A percentile compares a stretch with the other conserved stretches of the same genome.
Conservation (phyloP, 306 rosid genomes). For the Ammopiptanthus mongolicus region DNA sequence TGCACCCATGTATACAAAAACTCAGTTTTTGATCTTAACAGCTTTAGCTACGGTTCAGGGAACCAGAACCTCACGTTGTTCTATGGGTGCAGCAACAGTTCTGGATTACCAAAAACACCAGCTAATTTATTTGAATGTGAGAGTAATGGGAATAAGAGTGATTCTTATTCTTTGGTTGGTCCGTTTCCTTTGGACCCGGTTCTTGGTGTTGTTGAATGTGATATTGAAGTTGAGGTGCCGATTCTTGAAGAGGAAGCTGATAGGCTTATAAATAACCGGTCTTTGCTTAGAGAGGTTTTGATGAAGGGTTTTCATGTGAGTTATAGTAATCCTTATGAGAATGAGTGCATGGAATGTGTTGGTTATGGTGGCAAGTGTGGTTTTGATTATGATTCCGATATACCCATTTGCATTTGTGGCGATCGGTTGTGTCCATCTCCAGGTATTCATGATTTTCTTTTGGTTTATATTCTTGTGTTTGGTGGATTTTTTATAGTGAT, state of each 20-base stretch:
- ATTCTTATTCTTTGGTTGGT: conserved; percentile 48
- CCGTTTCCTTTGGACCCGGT: conserved; percentile 45
- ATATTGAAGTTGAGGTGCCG: conserved; percentile 21
- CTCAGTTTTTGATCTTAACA: conserved; percentile 20
- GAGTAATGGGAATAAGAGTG: neutral
- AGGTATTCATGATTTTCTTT: conserved; percentile 32
- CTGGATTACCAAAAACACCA: neutral
- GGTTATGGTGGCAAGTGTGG: conserved; percentile 38
- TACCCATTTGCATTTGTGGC: conserved; percentile 54
- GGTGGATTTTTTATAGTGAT: neutral
- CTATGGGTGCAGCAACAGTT: conserved; percentile 28
- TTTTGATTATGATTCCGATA: conserved; percentile 30
- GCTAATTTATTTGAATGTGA: conserved; percentile 34
- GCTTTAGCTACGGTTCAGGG: conserved; percentile 23
- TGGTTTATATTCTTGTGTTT: neutral
- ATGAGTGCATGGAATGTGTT: conserved; percentile 33
- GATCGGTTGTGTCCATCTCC: conserved; percentile 34
- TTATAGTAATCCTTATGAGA: conserved; percentile 23
- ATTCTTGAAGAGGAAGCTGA: conserved; percentile 28
- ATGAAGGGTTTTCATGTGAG: conserved; percentile 54
- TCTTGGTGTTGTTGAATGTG: conserved; percentile 19
- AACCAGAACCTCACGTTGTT: conserved; percentile 41
- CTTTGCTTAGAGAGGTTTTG: conserved; percentile 41
- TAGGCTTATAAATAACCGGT: conserved; percentile 14
- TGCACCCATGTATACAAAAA: conserved; percentile 27